phyloP scores from a whole-genome alignment of 139 green algal species.

The Chlamydomonas eustigma region DNA sequence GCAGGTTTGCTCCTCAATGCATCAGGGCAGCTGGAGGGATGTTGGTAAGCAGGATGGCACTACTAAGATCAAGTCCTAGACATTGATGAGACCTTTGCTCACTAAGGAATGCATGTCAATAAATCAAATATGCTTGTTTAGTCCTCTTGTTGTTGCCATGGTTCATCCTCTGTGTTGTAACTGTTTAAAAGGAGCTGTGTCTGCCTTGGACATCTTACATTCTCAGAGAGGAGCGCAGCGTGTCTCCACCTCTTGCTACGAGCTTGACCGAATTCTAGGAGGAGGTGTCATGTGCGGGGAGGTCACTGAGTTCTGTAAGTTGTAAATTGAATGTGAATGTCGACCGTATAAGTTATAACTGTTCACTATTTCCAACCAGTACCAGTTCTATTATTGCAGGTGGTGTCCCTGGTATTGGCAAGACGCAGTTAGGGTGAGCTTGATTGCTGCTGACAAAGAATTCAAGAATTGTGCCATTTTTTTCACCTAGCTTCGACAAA shows the following conservation, averaged over 20 bases:
- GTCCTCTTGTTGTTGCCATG: too few species aligned
- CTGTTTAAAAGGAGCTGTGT: constrained; percentile 7
- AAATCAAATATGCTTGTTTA: too few species aligned
- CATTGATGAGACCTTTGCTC: too few species aligned
- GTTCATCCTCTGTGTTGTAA: too few species aligned
- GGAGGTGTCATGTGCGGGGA: constrained; percentile 28
- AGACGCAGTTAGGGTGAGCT: constrained; percentile 77
- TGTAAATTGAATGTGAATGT: background rate
- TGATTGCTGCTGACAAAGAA: background rate
- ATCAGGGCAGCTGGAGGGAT: background rate
- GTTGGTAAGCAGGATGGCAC: too few species aligned
- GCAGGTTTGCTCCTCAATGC: background rate
- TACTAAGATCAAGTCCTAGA: too few species aligned
- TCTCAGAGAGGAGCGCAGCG: background rate
- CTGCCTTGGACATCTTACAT: background rate
- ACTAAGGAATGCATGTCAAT: too few species aligned
- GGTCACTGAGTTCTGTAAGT: constrained; percentile 43
- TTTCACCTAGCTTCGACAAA: background rate
- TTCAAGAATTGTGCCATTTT: background rate
- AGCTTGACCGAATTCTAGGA: constrained; percentile 31
- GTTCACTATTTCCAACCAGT: too few species aligned
- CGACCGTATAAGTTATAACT: too few species aligned
- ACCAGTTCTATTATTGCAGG: constrained; percentile 21
- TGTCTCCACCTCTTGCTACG: constrained; percentile 29
- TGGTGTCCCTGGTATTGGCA: constrained; percentile 79